phyloP scores from a whole-genome alignment of 495 filamentous ascomycete genomes.

The Cercophora scortea region DNA sequence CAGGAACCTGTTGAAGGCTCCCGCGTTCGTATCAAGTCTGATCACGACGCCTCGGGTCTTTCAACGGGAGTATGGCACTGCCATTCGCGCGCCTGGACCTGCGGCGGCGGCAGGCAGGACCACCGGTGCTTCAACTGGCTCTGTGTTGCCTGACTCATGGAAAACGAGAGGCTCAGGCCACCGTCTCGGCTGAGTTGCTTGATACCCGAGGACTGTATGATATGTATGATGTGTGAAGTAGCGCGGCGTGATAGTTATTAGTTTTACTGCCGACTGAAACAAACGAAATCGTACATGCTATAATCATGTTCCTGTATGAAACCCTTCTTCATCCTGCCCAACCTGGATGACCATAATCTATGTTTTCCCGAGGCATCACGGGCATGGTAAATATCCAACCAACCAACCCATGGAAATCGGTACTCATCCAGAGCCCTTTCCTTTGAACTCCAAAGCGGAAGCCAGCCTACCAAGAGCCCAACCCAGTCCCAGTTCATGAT shows the following conservation, averaged over 20 bases:
- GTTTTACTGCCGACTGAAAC: neutral
- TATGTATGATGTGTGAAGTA: constrained; percentile 1
- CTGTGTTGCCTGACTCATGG: constrained; percentile 53
- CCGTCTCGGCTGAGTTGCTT: constrained; percentile 34
- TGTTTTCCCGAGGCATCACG: too few relatives aligned
- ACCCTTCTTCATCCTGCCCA: too few relatives aligned
- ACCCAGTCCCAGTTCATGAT: too few relatives aligned
- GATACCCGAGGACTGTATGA: neutral
- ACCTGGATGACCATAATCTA: too few relatives aligned
- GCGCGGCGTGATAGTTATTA: neutral
- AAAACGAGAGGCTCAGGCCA: constrained; percentile 56
- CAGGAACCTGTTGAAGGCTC: constrained; percentile 61
- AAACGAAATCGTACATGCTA: too few relatives aligned
- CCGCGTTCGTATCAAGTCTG: constrained; percentile 53
- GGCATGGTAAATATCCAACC: too few relatives aligned
- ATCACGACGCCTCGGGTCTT: constrained; percentile 42
- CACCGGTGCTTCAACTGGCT: constrained; percentile 23
- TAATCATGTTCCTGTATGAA: too few relatives aligned
- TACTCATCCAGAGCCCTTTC: too few relatives aligned
- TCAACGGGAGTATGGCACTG: constrained; percentile 53
- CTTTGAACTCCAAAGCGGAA: too few relatives aligned
- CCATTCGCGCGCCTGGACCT: constrained; percentile 31
- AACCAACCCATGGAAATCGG: too few relatives aligned
- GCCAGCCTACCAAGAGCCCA: too few relatives aligned
- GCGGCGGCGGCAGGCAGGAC: constrained; percentile 23